Conservation (phyloP, 768 basidiomycete genomes). For the Kwoniella shandongensis region DNA sequence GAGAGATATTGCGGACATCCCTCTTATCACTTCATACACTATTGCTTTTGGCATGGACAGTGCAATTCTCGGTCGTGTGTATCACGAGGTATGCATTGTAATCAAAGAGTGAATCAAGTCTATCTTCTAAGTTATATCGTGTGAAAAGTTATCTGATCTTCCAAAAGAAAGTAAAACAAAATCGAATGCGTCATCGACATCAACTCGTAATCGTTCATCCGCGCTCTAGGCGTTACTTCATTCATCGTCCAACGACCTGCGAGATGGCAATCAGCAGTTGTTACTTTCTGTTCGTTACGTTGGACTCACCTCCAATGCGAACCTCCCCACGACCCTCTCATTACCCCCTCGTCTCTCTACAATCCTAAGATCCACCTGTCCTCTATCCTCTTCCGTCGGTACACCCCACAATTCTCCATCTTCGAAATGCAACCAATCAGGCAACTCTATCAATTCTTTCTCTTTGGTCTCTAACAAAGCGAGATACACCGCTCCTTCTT, state of each 20-base stretch:
- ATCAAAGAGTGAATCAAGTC: too few species aligned
- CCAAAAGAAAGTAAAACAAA: not conserved
- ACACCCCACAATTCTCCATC: constrained; percentile 51
- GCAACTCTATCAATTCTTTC: constrained; percentile 23
- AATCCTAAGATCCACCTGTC: constrained; percentile 33
- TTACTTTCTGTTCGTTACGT: not conserved
- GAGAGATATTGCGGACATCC: too few species aligned
- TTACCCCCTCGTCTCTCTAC: constrained; percentile 27
- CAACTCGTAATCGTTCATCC: too few species aligned
- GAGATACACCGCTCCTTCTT: constrained; percentile 20
- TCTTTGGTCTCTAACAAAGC: constrained; percentile 23
- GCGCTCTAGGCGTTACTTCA: too few species aligned
- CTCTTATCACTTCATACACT: too few species aligned
- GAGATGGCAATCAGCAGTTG: not conserved
- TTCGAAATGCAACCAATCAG: constrained; percentile 48
- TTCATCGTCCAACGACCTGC: constrained; percentile 21
- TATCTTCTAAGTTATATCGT: too few species aligned
- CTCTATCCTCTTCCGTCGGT: constrained; percentile 35
- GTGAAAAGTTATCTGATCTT: too few species aligned
- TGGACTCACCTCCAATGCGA: constrained; percentile 41
- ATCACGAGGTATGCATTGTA: too few species aligned
- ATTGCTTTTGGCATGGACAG: too few species aligned
- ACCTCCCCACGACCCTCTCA: constrained; percentile 36
- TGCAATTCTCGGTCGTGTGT: too few species aligned
- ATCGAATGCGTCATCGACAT: not conserved